A percentile compares a stretch with the other conserved stretches of the same genome.
Evolutionary conservation across 257 asterid genomes (phyloP).

Genomic region (Przewalskia tangutica): DNA sequence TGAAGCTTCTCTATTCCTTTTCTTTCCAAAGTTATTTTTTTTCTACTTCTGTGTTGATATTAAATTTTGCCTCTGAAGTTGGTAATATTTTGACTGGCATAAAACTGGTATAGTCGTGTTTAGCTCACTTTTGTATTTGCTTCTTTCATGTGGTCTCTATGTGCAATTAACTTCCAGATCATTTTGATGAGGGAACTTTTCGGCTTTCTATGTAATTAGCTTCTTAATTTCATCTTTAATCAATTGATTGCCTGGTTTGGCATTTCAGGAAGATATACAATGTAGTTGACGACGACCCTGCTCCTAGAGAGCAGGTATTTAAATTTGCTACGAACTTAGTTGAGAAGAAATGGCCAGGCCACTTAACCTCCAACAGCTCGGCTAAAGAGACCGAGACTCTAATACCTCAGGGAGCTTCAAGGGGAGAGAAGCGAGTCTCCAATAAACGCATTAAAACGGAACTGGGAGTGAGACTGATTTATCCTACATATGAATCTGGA

Average conservation of each 20-base stretch:
- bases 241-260: not conserved
- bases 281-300: conserved; percentile 81
- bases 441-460: conserved; percentile 67
- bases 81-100: not conserved
- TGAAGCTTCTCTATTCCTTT: not conserved
- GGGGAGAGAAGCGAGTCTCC: conserved; percentile 74
- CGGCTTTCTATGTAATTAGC: not conserved
- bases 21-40: not conserved
- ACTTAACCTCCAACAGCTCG: conserved; percentile 2
- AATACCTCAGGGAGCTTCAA: conserved; percentile 9
- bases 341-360: conserved; percentile 45
- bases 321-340: conserved; percentile 49
- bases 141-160: not conserved
- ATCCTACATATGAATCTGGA: conserved; percentile 71
- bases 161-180: not conserved
- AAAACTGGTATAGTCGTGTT: not conserved
- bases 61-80: not conserved
- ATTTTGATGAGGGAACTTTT: not conserved
- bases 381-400: conserved; percentile 21
- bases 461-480: conserved; percentile 50
- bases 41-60: not conserved
- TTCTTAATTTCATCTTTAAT: not conserved
- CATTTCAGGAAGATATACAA: conserved; percentile 56
- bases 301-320: conserved; percentile 67
- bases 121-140: too few relatives aligned